These are phyloP conservation scores for Leccinum ambiguum DNA, from an alignment of 1,284 basidiomycete species.

Conservation along the genomic window DNA sequence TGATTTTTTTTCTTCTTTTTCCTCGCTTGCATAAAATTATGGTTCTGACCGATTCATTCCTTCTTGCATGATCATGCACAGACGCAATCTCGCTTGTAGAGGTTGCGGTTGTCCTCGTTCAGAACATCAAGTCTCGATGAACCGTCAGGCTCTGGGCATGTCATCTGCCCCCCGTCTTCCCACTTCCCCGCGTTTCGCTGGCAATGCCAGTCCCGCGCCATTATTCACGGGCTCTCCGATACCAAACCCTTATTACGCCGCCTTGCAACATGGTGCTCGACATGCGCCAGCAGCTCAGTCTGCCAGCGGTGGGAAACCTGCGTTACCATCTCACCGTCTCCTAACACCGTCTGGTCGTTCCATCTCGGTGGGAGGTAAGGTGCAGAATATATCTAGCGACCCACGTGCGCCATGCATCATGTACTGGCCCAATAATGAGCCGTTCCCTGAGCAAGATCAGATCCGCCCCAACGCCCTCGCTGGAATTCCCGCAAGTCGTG, in stretches of 20 bases:
- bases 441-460: conserved; percentile 73
- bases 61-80: conserved; percentile 47
- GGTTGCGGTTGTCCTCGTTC: conserved; percentile 66
- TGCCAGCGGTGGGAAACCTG: conserved; percentile 27
- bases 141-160: conserved; percentile 27
- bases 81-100: conserved; percentile 72
- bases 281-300: conserved; percentile 21
- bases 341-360: conserved; percentile 73
- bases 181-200: conserved; percentile 45
- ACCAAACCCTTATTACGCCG: conserved; percentile 28
- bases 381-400: conserved; percentile 73
- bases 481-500: conserved; percentile 51
- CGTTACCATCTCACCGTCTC: conserved; percentile 53
- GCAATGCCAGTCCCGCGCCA: conserved; percentile 12
- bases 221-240: conserved; percentile 22
- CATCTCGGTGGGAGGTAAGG: conserved; percentile 69
- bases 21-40: conserved; percentile 29
- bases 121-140: conserved; percentile 33
- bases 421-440: conserved; percentile 87
- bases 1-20: conserved; percentile 22
- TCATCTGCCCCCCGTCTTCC: conserved; percentile 34
- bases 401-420: conserved; percentile 71
- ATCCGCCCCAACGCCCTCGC: conserved; percentile 59
- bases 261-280: conserved; percentile 15
- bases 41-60: conserved; percentile 44